phyloP scores from a whole-genome alignment of 306 rosid genomes.

The Vachellia pachyceras region DNA sequence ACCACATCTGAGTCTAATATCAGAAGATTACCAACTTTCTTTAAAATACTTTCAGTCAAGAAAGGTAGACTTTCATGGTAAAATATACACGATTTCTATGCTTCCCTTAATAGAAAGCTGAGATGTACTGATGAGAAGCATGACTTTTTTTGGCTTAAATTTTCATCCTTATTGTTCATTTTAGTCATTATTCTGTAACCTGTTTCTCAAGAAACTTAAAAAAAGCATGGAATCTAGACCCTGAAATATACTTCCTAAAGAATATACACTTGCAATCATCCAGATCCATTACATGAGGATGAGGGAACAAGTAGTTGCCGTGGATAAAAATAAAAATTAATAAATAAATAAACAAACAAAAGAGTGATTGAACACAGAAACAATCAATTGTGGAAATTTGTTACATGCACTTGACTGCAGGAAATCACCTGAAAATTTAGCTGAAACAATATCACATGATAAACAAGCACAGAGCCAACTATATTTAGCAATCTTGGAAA shows the following conservation, averaged over 20 bases:
- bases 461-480: neutral
- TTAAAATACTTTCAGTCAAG: neutral
- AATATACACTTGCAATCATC: neutral
- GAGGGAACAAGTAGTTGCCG: neutral
- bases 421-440: neutral
- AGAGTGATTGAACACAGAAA: neutral
- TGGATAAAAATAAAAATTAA: neutral
- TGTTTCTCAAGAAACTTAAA: neutral
- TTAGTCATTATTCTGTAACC: neutral
- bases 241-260: neutral
- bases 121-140: neutral
- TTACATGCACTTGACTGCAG: neutral
- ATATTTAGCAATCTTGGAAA: no score
- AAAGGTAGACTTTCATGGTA: neutral
- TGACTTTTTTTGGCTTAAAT: neutral
- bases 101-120: neutral
- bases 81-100: neutral
- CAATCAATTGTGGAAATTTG: neutral
- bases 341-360: no score
- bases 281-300: neutral
- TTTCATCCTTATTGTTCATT: neutral
- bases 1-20: neutral
- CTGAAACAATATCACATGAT: neutral
- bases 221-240: neutral
- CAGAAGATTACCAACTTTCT: neutral